These are phyloP conservation scores for Leucocoprinus sp. DNA, from an alignment of 768 basidiomycete species.

Conservation along the genomic window DNA sequence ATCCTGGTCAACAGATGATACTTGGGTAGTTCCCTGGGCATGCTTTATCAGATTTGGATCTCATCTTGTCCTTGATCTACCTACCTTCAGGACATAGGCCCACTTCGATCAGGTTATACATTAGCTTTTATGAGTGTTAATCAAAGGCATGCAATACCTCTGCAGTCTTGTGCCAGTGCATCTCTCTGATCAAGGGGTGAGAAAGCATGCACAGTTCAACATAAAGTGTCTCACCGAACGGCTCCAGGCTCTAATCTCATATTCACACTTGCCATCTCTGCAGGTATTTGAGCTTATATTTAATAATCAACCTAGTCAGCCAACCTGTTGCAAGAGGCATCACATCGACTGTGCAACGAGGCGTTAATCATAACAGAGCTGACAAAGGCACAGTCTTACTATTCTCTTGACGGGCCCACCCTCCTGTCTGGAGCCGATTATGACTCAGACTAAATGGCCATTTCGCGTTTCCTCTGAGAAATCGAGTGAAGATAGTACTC, in stretches of 20 bases:
- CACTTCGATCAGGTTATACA: constrained; percentile 24
- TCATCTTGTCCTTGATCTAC: neutral
- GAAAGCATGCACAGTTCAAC: neutral
- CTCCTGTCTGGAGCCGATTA: constrained; percentile 49
- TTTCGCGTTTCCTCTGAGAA: constrained; percentile 37
- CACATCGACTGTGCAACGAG: constrained; percentile 23
- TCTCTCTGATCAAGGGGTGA: constrained; percentile 27
- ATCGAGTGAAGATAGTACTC: neutral
- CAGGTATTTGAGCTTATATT: constrained; percentile 1
- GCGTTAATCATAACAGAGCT: neutral
- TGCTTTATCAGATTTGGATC: neutral
- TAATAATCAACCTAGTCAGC: constrained; percentile 5
- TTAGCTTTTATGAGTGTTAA: constrained; percentile 1
- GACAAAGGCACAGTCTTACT: constrained; percentile 19
- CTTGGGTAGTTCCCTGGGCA: constrained; percentile 35
- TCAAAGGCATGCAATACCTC: constrained; percentile 23
- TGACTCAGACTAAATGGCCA: constrained; percentile 51
- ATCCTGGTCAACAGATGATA: constrained; percentile 38
- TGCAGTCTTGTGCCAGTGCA: constrained; percentile 46
- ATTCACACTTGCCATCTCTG: constrained; percentile 38
- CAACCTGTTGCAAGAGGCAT: constrained; percentile 45
- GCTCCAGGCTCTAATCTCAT: constrained; percentile 45
- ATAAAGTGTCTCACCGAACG: constrained; percentile 25
- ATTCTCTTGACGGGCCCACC: constrained; percentile 54
- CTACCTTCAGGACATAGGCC: constrained; percentile 42